Percentiles rank a stretch among this genome's conserved stretches.
These are phyloP conservation scores for Annulohypoxylon moriforme DNA, from an alignment of 495 filamentous ascomycete genomes.

Conservation along the genomic window DNA sequence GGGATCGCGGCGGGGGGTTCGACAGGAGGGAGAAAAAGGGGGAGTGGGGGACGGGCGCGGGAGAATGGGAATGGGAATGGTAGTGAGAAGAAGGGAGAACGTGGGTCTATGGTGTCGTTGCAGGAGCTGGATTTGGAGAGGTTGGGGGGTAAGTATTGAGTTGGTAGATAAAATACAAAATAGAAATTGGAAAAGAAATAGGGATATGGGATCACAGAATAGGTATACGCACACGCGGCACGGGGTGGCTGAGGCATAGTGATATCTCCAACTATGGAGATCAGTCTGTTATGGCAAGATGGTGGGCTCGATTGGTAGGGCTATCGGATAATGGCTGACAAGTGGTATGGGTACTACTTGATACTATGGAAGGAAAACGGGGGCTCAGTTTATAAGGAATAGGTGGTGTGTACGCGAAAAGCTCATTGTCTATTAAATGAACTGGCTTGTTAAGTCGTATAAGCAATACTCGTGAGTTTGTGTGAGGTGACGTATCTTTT, in stretches of 20 bases:
- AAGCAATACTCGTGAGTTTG: not conserved
- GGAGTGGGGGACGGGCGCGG: not conserved
- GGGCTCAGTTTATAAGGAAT: not conserved
- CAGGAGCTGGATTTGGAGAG: constrained; percentile 45
- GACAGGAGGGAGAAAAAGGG: constrained; percentile 27
- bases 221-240: not conserved
- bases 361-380: not conserved
- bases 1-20: constrained; percentile 5
- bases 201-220: not conserved
- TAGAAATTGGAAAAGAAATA: not conserved
- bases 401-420: constrained; percentile 2
- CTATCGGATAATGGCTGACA: constrained; percentile 26
- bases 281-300: not conserved
- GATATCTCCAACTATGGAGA: not conserved
- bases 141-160: constrained; percentile 35
- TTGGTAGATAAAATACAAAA: not conserved
- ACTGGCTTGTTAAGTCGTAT: not conserved
- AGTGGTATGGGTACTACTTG: not conserved
- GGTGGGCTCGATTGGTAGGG: not conserved
- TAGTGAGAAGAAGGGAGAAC: constrained; percentile 24
- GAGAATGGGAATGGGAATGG: constrained; percentile 8
- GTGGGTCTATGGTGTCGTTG: constrained; percentile 29
- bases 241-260: not conserved
- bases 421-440: not conserved
- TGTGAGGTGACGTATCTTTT: not conserved